These are phyloP conservation scores for Echria macrotheca DNA, from an alignment of 495 filamentous ascomycete species.

Conservation along the genomic window DNA sequence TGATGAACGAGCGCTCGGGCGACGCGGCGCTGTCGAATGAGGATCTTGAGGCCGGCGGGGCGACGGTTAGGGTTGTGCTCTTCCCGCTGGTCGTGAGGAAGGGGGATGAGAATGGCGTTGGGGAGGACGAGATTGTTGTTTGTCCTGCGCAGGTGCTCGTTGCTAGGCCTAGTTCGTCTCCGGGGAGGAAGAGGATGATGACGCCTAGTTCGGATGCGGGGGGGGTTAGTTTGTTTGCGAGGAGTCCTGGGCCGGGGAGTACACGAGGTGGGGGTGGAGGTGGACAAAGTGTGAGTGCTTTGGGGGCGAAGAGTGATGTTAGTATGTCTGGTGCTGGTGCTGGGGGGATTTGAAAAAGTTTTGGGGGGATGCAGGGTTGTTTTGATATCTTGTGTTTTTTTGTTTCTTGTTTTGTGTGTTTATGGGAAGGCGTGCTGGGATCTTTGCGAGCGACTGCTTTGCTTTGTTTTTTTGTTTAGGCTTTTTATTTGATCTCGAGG, in stretches of 20 bases:
- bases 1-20: constrained; percentile 89
- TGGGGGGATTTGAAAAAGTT: too few species aligned
- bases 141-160: constrained; percentile 90
- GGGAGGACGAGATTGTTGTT: constrained; percentile 88
- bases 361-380: too few species aligned
- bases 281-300: background rate
- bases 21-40: constrained; percentile 56
- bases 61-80: constrained; percentile 80
- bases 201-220: constrained; percentile 26
- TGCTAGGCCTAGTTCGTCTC: constrained; percentile 18
- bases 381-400: too few species aligned
- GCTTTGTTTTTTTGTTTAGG: too few species aligned
- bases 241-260: constrained; percentile 1
- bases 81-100: constrained; percentile 94
- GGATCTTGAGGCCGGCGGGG: constrained; percentile 66
- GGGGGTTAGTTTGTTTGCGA: constrained; percentile 19
- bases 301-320: constrained; percentile 3
- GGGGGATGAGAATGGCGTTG: constrained; percentile 77
- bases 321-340: too few species aligned
- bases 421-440: too few species aligned
- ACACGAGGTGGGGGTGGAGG: background rate
- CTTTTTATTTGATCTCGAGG: too few species aligned
- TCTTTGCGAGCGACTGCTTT: too few species aligned
- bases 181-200: constrained; percentile 16
- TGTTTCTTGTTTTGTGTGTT: too few species aligned